Evolutionary conservation across 306 rosid genomes (phyloP), one percentile per base, ranked within the genome.

Genomic region (Cercis canadensis): DNA sequence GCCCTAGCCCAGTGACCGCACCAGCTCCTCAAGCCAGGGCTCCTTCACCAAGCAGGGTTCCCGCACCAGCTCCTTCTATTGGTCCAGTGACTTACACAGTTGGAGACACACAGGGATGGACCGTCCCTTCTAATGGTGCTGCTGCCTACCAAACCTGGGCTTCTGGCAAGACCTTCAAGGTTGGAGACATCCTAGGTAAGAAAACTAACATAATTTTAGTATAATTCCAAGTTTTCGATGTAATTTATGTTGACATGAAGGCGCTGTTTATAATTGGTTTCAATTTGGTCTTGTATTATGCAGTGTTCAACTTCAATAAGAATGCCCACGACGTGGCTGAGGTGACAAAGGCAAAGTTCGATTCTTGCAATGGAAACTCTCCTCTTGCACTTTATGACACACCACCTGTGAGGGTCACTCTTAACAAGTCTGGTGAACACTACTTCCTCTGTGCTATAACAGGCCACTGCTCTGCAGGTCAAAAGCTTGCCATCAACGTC

Each of bases 271-370:
- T 10, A 1, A 12, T 46, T 0, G 11, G 34, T 36, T 7, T 54
- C 4, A 21, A 67, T 12, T 31, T 49, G 2, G 16, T 31, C 2
- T 33, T 3, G 29, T 19, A 1, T 44, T 58, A 12, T 75, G 79
- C 80, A 87, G 96, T 82, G 12, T 90, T 90, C 83, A 90, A 87
- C 81, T 90, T 59, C 14, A 3, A 5, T 19, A 62, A 5, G 13
- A 73, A 45, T 55, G 7, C 65, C 17, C 93, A 90, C 59, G 47
- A 87, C 73, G 93, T 87, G 7, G 90, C 87, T 0, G 85, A 80
- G 32, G 86, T 87, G 70, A 87, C 88, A 65, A 87, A 82, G 76
- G 57, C 16, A 8, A 82, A 82, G 0, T 87, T 8, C 9, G 75
- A 80, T 40, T 63, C 92, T 8, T 87, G 92, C 80, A 60, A 1